Conservation (phyloP, 2,329 filamentous ascomycete species). For the Neofusicoccum umdonicola region DNA sequence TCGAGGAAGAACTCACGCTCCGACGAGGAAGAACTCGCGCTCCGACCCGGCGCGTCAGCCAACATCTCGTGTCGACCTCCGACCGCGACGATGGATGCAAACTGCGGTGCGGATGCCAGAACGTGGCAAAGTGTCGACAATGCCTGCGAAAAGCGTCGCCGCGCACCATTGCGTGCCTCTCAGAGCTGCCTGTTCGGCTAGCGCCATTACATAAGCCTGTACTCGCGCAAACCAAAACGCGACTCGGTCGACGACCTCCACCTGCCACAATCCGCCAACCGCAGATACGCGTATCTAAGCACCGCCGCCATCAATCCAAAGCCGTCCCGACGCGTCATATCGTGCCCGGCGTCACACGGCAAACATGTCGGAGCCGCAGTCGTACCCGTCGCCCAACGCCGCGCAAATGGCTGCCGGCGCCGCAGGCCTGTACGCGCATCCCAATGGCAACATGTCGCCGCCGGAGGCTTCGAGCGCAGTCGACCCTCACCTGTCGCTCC, state of each 20-base stretch:
- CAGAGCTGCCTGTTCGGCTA: conserved; percentile 16
- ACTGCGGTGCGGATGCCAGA: not conserved
- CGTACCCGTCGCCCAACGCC: conserved; percentile 34
- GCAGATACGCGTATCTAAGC: conserved; percentile 20
- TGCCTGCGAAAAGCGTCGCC: not conserved
- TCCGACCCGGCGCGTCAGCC: conserved; percentile 15
- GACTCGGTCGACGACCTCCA: conserved; percentile 22
- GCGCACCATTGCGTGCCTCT: conserved; percentile 6
- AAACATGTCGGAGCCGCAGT: conserved; percentile 17
- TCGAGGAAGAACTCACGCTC: conserved; percentile 12
- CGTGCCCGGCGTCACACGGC: conserved; percentile 28
- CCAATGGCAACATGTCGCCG: conserved; percentile 30
- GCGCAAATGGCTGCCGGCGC: conserved; percentile 30
- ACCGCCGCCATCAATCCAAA: conserved; percentile 6
- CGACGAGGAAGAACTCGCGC: conserved; percentile 10
- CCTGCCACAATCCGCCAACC: conserved; percentile 23
- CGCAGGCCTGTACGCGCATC: conserved; percentile 34
- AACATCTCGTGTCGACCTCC: conserved; percentile 9
- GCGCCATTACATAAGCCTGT: conserved; percentile 19
- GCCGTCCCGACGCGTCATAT: conserved; percentile 22
- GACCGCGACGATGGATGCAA: conserved; percentile 2
- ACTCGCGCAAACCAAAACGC: conserved; percentile 15
- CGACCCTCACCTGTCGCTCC: conserved; percentile 20
- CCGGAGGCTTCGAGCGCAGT: conserved; percentile 19
- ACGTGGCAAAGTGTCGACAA: conserved; percentile 2